Base-by-base conservation (phyloP, 139 green algal genomes). In the Tetraselmis chui region DNA sequence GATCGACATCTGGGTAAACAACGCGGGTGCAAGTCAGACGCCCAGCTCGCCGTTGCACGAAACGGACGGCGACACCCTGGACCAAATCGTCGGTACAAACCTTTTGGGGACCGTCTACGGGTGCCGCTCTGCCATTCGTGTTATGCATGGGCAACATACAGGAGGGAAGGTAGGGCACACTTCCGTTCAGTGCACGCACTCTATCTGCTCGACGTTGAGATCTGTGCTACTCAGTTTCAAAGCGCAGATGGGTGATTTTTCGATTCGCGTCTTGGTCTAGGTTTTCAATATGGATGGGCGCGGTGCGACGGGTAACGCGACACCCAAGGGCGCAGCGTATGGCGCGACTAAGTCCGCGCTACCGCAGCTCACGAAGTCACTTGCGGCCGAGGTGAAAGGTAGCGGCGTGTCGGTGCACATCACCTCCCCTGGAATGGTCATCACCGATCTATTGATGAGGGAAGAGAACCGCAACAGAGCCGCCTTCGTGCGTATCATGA, bases 1-100 rank as follows among this genome's bases (percentile, higher is more conserved):
- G 11, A 79, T 91, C 22, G 88, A 92, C 28, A 79, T 92, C 26
- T 89, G 84, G 85, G 82, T 89, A 0, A 79, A 79, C 82, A 88
- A 88, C 28, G 86, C 84, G 1, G 84, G 79, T 1, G 28, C 79
- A 2, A 75, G 31, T 0, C 81, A n/a, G 26, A 18, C 30, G 1
- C 32, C 32, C n/a, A 91, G 86, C 74, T 30, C 18, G 2, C 32
- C 78, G 0, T 75, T 89, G 32, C n/a, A 76, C 23, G 75, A 84
- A 23, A 85, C 83, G 28, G 31, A 75, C 2, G 18, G 80, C 0
- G 59, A 28, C 1, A 59, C 83, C 23, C 75, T 89, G 30, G 23
- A 84, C 45, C 67, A 76, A 22, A 80, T 89, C 24, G 82, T 91
- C 1, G 32, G 30, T 1, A 88, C 84, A 28, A 91, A 91, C 81